These are phyloP conservation scores for Globisporangium recalcitrans DNA, from an alignment of 352 stramenopile genomes.

Conservation along the genomic window DNA sequence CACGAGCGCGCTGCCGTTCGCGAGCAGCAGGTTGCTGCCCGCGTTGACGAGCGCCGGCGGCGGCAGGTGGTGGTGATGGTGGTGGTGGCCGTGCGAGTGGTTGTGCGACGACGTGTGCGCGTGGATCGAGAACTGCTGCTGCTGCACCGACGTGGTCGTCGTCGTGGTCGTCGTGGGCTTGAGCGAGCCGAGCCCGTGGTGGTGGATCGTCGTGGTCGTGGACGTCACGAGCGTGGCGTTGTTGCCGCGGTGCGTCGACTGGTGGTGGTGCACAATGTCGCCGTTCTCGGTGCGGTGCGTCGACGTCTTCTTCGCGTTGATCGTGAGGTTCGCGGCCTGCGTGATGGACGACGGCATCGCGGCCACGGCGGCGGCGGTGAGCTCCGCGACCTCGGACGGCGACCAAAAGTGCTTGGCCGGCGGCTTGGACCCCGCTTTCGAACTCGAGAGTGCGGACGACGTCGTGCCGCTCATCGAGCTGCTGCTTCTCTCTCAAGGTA, in stretches of 20 bases:
- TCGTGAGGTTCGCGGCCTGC: slow-evolving; percentile 36
- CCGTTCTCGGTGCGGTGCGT: slow-evolving; percentile 67
- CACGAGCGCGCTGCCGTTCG: slow-evolving; percentile 35
- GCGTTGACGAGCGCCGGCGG: slow-evolving; percentile 13
- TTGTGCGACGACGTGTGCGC: slow-evolving; percentile 8
- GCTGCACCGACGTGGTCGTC: slow-evolving; percentile 25
- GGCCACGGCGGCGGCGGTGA: slow-evolving; percentile 66
- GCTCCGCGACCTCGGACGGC: slow-evolving; percentile 67
- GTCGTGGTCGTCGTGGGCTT: slow-evolving; percentile 21
- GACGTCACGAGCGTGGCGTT: slow-evolving; percentile 74
- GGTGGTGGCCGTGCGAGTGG: slow-evolving; percentile 40
- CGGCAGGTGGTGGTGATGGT: slow-evolving; percentile 44
- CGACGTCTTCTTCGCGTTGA: slow-evolving; percentile 40
- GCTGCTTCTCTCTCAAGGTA: neutral
- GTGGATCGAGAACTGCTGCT: slow-evolving; percentile 45
- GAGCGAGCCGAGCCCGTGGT: slow-evolving; percentile 33
- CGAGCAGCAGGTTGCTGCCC: slow-evolving; percentile 22
- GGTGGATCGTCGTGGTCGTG: slow-evolving; percentile 73
- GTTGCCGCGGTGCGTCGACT: slow-evolving; percentile 62
- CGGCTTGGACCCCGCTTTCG: slow-evolving; percentile 20
- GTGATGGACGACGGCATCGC: slow-evolving; percentile 60
- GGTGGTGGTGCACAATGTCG: slow-evolving; percentile 73
- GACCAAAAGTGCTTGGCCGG: slow-evolving; percentile 66
- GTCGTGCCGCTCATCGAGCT: slow-evolving; percentile 41
- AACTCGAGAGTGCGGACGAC: slow-evolving; percentile 7